Evolutionary conservation across 352 stramenopile genomes (phyloP).

Genomic region (Phytophthora macrochlamydospora): DNA sequence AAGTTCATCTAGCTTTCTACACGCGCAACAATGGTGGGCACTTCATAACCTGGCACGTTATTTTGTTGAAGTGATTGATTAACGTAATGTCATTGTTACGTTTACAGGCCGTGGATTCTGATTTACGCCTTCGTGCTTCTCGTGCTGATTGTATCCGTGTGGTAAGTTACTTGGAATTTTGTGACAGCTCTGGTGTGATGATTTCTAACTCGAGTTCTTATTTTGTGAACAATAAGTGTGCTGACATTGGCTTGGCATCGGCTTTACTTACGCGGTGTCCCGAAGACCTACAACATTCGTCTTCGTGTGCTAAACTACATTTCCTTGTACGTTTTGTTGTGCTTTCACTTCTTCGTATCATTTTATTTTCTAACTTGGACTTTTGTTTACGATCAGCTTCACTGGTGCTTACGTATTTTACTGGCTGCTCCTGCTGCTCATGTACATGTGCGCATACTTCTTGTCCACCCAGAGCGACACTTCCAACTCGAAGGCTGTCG

Average conservation of each 20-base stretch:
- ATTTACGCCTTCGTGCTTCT: constrained; percentile 88
- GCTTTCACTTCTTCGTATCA: not conserved
- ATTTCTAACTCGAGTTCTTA: constrained; percentile 6
- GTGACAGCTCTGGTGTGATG: not conserved
- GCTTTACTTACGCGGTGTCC: constrained; percentile 81
- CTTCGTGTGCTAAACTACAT: constrained; percentile 91
- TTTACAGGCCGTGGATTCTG: constrained; percentile 79
- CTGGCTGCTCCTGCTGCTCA: constrained; percentile 82
- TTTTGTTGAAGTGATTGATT: not conserved
- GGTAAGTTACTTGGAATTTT: constrained; percentile 31
- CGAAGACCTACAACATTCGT: constrained; percentile 90
- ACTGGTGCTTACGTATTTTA: constrained; percentile 90
- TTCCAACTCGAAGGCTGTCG: constrained; percentile 58
- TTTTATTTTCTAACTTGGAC: not conserved
- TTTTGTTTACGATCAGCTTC: constrained; percentile 48
- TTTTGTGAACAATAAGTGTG: constrained; percentile 42
- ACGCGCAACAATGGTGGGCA: constrained; percentile 75
- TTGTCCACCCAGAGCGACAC: constrained; percentile 72
- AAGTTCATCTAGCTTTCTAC: constrained; percentile 67
- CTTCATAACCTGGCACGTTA: not conserved
- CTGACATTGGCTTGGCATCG: constrained; percentile 84
- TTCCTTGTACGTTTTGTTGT: constrained; percentile 64
- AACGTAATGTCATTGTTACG: not conserved
- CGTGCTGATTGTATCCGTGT: constrained; percentile 84
- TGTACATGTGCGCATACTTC: constrained; percentile 93